Base-by-base conservation (phyloP, 1,139 yeast species). In the Kodamaea ohmeri region DNA sequence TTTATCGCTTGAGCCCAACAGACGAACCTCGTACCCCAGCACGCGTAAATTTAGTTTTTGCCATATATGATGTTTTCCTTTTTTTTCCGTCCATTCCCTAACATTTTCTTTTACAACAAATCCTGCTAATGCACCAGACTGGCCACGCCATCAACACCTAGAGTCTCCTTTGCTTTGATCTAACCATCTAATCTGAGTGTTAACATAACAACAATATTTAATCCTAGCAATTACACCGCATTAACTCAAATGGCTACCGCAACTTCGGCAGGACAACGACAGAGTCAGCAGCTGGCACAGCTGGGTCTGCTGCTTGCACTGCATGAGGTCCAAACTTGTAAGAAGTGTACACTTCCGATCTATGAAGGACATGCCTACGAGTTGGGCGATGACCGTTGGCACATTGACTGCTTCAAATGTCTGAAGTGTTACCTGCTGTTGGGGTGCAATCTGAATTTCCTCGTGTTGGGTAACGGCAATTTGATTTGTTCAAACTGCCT, bases 321-420 rank as follows among this genome's bases (percentile, higher is more conserved):
- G 25, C 40, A 37, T 12, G 50, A 48, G 25, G 42, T 57, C 27
- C 71, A 65, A 45, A 49, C 61, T 18, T 71, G 76, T 47, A 71
- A 71, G 44, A 67, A 67, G 47, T 71, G 76, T 48, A 55, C 58
- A 43, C 50, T 54, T 30, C 61, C 78, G 25, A 83, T 84, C 34
- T 67, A 70, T 14, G 87, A 82, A 47, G 92, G 90, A 16, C 92
- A 84, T 50, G 92, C 92, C 4, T 84, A 83, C 52, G 92, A 84
- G 53, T 60, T 83, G 39, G 96, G 96, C 18, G 95, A 86, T 37
- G 92, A 88, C 57, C 78, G 96, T 49, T 92, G 98, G 98, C 98
- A 92, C 58, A 86, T 88, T 40, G 78, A 83, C 46, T 92, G 97
- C 61, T 94, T 92, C 63, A 76, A 81, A 39, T 92, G 98, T 61